phyloP scores from a whole-genome alignment of 495 filamentous ascomycete genomes.

The Talaromyces adpressus region DNA sequence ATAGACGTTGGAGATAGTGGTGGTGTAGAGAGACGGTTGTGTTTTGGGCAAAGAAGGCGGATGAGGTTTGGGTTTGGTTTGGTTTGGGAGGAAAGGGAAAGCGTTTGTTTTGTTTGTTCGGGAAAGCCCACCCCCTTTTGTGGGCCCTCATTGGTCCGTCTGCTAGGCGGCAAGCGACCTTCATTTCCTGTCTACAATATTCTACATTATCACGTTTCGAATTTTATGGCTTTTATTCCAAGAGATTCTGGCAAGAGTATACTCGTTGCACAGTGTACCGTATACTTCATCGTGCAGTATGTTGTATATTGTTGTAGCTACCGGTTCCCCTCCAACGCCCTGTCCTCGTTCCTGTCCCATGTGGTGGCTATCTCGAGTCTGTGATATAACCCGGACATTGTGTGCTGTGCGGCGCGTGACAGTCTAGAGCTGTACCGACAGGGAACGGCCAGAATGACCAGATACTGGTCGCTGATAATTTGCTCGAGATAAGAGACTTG shows the following conservation, averaged over 20 bases:
- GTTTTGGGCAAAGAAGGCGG: slow-evolving; percentile 15
- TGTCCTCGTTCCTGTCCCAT: background rate
- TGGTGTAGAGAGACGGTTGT: slow-evolving; percentile 10
- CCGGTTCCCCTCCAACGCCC: background rate
- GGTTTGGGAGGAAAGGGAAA: slow-evolving; percentile 19
- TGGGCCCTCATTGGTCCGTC: slow-evolving; percentile 1
- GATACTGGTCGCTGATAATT: slow-evolving; percentile 1
- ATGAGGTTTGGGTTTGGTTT: background rate
- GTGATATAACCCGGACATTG: background rate
- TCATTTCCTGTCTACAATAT: background rate
- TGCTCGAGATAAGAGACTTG: slow-evolving; percentile 5
- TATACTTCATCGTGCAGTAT: background rate
- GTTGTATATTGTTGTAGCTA: background rate
- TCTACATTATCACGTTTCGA: background rate
- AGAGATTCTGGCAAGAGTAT: background rate
- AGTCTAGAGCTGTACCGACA: background rate
- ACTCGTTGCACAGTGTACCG: background rate
- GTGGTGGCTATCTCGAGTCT: background rate
- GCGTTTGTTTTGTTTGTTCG: slow-evolving; percentile 9
- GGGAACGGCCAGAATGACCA: background rate
- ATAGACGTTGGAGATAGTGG: background rate
- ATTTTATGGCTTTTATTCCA: background rate
- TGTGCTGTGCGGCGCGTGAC: background rate
- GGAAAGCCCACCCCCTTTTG: background rate
- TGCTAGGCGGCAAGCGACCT: slow-evolving; percentile 3